These are phyloP conservation scores for Phytophthora ohioensis DNA, from an alignment of 352 stramenopile species.

Conservation along the genomic window DNA sequence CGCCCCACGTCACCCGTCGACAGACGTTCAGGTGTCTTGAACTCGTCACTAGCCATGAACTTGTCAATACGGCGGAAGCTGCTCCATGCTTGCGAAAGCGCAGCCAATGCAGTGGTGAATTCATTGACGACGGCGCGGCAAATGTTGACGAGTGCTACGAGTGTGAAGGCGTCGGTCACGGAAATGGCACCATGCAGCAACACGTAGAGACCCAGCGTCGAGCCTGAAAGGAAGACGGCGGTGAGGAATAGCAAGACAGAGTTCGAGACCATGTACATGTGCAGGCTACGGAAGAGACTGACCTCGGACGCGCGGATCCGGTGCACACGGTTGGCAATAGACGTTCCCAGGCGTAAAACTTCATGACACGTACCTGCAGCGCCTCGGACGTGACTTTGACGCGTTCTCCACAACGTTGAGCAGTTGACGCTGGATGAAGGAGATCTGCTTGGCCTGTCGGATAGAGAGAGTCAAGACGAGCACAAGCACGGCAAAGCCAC, in stretches of 20 bases:
- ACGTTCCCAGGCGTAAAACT: slow-evolving; percentile 89
- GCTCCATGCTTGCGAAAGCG: slow-evolving; percentile 36
- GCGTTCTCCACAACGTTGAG: slow-evolving; percentile 60
- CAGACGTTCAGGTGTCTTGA: slow-evolving; percentile 1
- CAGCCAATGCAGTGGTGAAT: slow-evolving; percentile 37
- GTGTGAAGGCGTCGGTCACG: slow-evolving; percentile 57
- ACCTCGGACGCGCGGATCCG: slow-evolving; percentile 54
- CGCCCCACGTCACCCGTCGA: slow-evolving; percentile 8
- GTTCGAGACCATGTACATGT: slow-evolving; percentile 63
- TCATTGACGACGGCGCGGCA: slow-evolving; percentile 37
- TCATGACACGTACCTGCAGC: slow-evolving; percentile 87
- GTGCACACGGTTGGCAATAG: slow-evolving; percentile 44
- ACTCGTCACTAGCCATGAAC: slow-evolving; percentile 40
- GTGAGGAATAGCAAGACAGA: slow-evolving; percentile 60
- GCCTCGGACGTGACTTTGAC: slow-evolving; percentile 94
- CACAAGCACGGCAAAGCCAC: slow-evolving; percentile 19
- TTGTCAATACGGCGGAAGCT: slow-evolving; percentile 38
- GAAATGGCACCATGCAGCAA: slow-evolving; percentile 46
- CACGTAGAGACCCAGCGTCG: slow-evolving; percentile 56
- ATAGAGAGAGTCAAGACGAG: slow-evolving; percentile 30
- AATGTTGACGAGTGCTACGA: slow-evolving; percentile 50
- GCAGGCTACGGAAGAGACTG: slow-evolving; percentile 56
- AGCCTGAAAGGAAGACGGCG: slow-evolving; percentile 50
- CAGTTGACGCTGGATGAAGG: slow-evolving; percentile 21
- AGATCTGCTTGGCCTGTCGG: slow-evolving; percentile 12